Evolutionary conservation across 2,329 filamentous ascomycete genomes (phyloP), one percentile per base, ranked within the genome.

Genomic region (Gnomoniopsis sp.): DNA sequence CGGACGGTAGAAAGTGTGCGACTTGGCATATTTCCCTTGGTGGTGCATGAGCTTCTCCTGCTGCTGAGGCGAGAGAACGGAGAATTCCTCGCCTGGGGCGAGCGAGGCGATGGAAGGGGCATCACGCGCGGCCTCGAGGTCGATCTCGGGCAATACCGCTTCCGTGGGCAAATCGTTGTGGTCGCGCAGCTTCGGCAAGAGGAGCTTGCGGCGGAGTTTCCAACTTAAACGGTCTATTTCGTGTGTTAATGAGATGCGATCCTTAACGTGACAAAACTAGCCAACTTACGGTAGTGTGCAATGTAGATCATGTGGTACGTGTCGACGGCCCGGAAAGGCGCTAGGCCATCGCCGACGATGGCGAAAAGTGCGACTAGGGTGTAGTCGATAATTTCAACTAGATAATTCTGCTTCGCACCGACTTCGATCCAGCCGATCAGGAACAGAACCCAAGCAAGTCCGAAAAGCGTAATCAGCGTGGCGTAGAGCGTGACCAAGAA

Each of bases 361-460:
- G 83, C 86, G 63, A 90, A 90, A 7, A 90, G 78, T 12, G 86
- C 88, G 7, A 90, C 88, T 15, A 90, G 78, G 30, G 88, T 78
- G 65, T 87, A 86, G 72, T 90, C 88, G 63, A 90, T 89, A 51
- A 90, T 73, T 61, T 90, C 85, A 65, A 89, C 84, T 41, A 83
- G 72, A 63, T 90, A 93, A 3, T 84, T 75, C 69, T 93, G 88
- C 65, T 81, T 79, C 33, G 85, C 83, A 21, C 89, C 90, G 21
- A 93, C 88, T 63, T 91, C 92, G 69, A 95, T 90, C 91, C 91
- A 96, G 50, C 88, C 90, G 69, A 96, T 96, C 56, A 96, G 77
- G 74, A 93, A 95, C n/a, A 96, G 81, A 1, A 96, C 91, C 91
- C 91, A 96, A 0, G 89, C 89, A 14, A 93, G 79, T 67, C 91